Evolutionary conservation across 768 basidiomycete species (phyloP).

Genomic region (Amanita pseudoporphyria): DNA sequence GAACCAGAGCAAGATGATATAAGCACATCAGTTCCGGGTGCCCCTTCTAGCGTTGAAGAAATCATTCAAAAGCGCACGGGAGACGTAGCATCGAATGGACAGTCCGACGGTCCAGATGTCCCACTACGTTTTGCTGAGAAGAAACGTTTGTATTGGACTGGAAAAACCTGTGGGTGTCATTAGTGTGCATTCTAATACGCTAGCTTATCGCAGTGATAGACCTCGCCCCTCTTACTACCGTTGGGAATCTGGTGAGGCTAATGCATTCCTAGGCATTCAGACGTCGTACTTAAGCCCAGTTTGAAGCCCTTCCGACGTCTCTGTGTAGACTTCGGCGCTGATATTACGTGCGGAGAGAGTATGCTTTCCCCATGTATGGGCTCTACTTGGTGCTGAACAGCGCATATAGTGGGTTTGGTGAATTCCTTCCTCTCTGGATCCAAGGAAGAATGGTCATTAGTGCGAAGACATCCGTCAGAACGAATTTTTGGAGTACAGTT

Average conservation of each 20-base stretch:
- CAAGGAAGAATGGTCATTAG: slow-evolving; percentile 91
- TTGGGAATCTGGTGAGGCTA: slow-evolving; percentile 76
- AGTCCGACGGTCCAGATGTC: slow-evolving; percentile 57
- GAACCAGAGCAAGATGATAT: slow-evolving; percentile 33
- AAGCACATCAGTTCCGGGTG: slow-evolving; percentile 9
- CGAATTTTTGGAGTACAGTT: slow-evolving; percentile 85
- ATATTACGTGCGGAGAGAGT: slow-evolving; percentile 96
- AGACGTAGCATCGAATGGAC: slow-evolving; percentile 18
- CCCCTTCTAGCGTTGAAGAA: slow-evolving; percentile 12
- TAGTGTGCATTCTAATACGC: neutral
- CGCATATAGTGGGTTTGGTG: slow-evolving; percentile 74
- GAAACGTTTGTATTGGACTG: slow-evolving; percentile 76
- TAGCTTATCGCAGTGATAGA: slow-evolving; percentile 14
- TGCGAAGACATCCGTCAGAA: slow-evolving; percentile 83
- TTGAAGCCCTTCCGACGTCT: slow-evolving; percentile 83
- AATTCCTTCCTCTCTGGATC: slow-evolving; percentile 82
- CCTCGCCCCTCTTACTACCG: slow-evolving; percentile 77
- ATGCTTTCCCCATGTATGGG: slow-evolving; percentile 13
- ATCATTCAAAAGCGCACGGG: slow-evolving; percentile 27
- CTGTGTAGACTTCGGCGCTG: slow-evolving; percentile 79
- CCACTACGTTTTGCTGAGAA: slow-evolving; percentile 72
- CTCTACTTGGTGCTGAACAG: neutral
- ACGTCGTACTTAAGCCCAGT: neutral
- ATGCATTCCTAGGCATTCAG: neutral
- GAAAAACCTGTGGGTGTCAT: slow-evolving; percentile 63